Percentiles rank a stretch among this genome's conserved stretches.
phyloP scores from a whole-genome alignment of 257 asterid genomes.

The Forsythia viridissima region DNA sequence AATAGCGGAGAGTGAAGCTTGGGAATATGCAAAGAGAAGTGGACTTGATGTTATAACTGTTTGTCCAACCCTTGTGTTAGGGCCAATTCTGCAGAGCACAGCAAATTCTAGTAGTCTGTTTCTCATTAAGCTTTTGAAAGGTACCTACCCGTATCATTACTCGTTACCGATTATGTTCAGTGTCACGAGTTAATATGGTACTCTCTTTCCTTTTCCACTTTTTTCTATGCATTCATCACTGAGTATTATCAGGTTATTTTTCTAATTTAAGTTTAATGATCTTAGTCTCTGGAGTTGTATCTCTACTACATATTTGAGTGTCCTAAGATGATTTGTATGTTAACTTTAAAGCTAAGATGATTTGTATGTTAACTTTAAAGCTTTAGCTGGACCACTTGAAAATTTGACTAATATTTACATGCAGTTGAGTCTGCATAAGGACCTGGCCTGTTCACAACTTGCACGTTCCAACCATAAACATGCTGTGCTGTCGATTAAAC shows the following conservation, averaged over 20 bases:
- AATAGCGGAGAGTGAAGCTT: slow-evolving; percentile 69
- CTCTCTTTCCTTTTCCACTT: neutral
- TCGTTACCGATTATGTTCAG: neutral
- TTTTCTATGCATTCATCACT: neutral
- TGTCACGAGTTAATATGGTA: neutral
- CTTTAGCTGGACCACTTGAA: neutral
- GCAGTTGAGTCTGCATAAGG: neutral
- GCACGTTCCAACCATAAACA: neutral
- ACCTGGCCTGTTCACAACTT: neutral
- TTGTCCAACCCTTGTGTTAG: slow-evolving; percentile 59
- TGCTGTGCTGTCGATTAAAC: neutral
- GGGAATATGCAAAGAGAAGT: slow-evolving; percentile 52
- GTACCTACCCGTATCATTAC: slow-evolving; percentile 28
- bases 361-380: neutral
- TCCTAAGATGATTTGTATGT: neutral
- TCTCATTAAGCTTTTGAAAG: slow-evolving; percentile 66
- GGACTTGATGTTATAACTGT: slow-evolving; percentile 64
- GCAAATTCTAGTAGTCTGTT: slow-evolving; percentile 59
- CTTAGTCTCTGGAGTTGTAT: neutral
- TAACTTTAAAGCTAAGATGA: neutral
- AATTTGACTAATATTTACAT: neutral
- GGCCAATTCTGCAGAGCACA: slow-evolving; percentile 68
- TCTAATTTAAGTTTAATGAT: neutral
- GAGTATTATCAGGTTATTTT: neutral
- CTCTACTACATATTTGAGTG: neutral